phyloP scores from a whole-genome alignment of 2,329 filamentous ascomycete genomes.

The Macrophomina pseudophaseolina region DNA sequence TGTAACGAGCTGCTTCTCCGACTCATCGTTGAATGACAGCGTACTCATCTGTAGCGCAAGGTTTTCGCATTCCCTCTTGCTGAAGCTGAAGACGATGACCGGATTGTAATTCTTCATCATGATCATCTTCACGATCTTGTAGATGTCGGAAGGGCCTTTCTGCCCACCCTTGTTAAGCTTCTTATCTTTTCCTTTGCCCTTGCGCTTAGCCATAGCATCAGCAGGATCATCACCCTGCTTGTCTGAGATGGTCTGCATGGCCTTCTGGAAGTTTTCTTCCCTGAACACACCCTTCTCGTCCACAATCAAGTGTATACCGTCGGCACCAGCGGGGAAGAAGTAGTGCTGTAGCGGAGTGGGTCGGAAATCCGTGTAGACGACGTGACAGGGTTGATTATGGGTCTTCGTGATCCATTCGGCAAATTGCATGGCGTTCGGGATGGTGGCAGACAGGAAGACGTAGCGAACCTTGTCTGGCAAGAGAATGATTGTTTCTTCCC shows the following conservation, averaged over 20 bases:
- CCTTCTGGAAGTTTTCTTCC: constrained; percentile 96
- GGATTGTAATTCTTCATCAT: constrained; percentile 97
- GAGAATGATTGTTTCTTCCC: constrained; percentile 99
- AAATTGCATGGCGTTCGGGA: constrained; percentile 98
- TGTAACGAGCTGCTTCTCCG: constrained; percentile 90
- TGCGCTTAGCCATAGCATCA: constrained; percentile 78
- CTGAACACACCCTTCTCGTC: constrained; percentile 97
- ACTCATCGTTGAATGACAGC: constrained; percentile 93
- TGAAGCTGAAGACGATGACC: constrained; percentile 99
- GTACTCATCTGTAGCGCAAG: constrained; percentile 85
- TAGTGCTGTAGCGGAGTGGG: constrained; percentile 97
- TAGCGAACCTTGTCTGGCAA: constrained; percentile 98
- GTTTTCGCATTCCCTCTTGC: constrained; percentile 93
- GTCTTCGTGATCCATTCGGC: constrained; percentile 99
- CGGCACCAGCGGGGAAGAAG: constrained; percentile 91
- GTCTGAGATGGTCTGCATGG: constrained; percentile 87
- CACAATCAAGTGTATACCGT: constrained; percentile 91
- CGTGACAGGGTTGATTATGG: constrained; percentile 95
- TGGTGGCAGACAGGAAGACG: constrained; percentile 96
- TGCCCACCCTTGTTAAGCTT: constrained; percentile 86
- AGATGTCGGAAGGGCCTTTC: constrained; percentile 75
- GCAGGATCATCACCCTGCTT: constrained; percentile 84
- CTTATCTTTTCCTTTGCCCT: constrained; percentile 90
- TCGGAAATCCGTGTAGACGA: constrained; percentile 98
- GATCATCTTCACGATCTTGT: constrained; percentile 98